Base-by-base conservation (phyloP, 306 rosid species). In the Vigna mungo region DNA sequence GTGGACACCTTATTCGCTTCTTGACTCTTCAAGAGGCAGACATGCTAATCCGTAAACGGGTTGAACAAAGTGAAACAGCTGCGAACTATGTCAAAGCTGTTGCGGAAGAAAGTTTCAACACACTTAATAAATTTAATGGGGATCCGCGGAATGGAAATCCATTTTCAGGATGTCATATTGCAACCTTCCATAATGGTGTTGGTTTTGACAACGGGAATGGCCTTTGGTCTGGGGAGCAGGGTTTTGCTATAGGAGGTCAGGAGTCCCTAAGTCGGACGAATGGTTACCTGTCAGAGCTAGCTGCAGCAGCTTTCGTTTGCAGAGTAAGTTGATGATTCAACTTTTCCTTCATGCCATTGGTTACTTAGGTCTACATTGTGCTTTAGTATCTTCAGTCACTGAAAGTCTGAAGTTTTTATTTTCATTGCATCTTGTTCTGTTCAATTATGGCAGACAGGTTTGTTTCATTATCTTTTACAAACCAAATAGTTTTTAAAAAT, bases 281-380 rank as follows among this genome's bases (percentile, higher is more conserved):
- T 75, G 92, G 95, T 80, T 87, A 92, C 86, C 91, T 92, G 41
- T 89, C 93, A n/a, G 95, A 92, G 84, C 84, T 92, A 82, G 95
- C 97, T 53, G 97, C 93, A 58, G 95, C 93, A n/a, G 97, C 93
- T 66, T 92, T 86, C 69, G 95, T 89, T 84, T 92, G 95, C 81
- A 72, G 91, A 89, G 97, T 91, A 81, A 86, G 87, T 47, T 32
- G 75, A 72, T 69, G 63, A 21, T 49, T 34, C n/a, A 27, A n/a
- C 47, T n/a, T 46, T 48, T 58, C 41, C 51, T 17, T 61, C 1
- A 7, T 32, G 44, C 9, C 44, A 15, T 59, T 70, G 64, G 25
- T 30, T 39, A 53, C 41, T 58, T 34, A 39, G 17, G 55, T 56
- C 17, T 37, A 14, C 18, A 53, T 12, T 72, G 27, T 72, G 27